Evolutionary conservation across 2,329 filamentous ascomycete genomes (phyloP), one percentile per base, ranked within the genome.

Genomic region (Moelleriella libera): DNA sequence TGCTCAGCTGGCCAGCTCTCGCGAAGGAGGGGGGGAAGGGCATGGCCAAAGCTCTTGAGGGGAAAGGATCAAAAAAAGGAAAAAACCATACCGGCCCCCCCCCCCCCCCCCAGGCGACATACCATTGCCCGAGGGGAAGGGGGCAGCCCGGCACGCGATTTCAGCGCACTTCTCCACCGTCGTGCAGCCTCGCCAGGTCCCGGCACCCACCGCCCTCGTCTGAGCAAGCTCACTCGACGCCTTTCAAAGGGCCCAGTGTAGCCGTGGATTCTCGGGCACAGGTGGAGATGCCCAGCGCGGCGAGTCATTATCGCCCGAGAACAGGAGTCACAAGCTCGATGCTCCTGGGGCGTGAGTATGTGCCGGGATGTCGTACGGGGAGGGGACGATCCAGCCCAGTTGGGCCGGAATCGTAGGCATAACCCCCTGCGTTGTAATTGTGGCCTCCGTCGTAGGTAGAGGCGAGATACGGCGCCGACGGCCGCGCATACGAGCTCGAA

Each of bases 311-410:
- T 54, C 72, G 69, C 46, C 72, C 68, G 53, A 75, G 59, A 61
- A 78, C 71, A 34, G 78, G 78, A 45, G 77, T 80, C 43, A 82
- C 76, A 28, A 82, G 68, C 63, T 82, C 77, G 55, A 80, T 78
- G 63, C 76, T 80, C 63, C 74, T 78, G 34, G 76, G 75, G 44
- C 78, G 68, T 53, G 74, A 68, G 60, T 77, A 77, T 40, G 67
- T 65, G 39, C 70, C 66, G 4, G 76, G 74, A 45, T 71, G 69
- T 44, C 78, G 70, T 8, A 69, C 69, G 11, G 78, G 78, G 29
- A 81, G 63, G 6, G 78, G 78, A 7, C 77, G 68, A 51, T 80
- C 76, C 54, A 68, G 65, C 43, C 65, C 65, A 21, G 53, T 55
- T 28, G 59, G 55, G 32, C 51, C 55, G 34, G 52, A 46, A 29